phyloP scores from a whole-genome alignment of 306 rosid genomes.

The Inga oerstediana region DNA sequence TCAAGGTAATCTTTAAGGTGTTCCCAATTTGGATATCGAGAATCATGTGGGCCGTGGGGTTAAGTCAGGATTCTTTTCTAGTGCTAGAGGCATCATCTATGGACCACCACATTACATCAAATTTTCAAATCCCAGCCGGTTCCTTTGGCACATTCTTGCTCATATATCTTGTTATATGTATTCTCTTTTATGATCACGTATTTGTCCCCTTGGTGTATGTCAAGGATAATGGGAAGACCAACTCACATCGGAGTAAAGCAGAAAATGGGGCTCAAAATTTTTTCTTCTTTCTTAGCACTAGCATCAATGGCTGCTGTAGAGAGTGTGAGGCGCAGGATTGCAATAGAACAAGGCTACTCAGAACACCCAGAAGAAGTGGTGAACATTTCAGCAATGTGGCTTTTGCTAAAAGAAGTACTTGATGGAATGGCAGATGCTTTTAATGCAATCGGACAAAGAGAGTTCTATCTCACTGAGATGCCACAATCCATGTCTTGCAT shows the following conservation, averaged over 20 bases:
- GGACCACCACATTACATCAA: background rate
- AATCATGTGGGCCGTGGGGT: background rate
- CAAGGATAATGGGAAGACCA: background rate
- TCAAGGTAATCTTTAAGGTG: background rate
- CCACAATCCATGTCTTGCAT: background rate
- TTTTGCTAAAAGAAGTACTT: background rate
- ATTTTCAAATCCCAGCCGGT: background rate
- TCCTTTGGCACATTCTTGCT: background rate
- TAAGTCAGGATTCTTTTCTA: background rate
- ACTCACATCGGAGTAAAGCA: background rate
- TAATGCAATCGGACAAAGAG: background rate
- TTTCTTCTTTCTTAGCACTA: background rate
- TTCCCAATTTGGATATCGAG: background rate
- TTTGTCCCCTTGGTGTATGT: background rate
- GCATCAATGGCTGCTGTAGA: background rate
- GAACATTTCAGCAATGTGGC: background rate
- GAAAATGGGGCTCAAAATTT: background rate
- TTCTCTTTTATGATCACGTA: background rate
- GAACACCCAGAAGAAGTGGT: background rate
- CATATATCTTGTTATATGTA: background rate
- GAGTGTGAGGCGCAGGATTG: background rate
- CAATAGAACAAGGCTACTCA: background rate
- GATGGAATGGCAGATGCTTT: background rate
- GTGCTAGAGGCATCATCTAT: background rate
- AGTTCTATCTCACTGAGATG: background rate